Evolutionary conservation across 768 basidiomycete genomes (phyloP), one percentile per base, ranked within the genome.

Genomic region (Psilocybe cyanescens): DNA sequence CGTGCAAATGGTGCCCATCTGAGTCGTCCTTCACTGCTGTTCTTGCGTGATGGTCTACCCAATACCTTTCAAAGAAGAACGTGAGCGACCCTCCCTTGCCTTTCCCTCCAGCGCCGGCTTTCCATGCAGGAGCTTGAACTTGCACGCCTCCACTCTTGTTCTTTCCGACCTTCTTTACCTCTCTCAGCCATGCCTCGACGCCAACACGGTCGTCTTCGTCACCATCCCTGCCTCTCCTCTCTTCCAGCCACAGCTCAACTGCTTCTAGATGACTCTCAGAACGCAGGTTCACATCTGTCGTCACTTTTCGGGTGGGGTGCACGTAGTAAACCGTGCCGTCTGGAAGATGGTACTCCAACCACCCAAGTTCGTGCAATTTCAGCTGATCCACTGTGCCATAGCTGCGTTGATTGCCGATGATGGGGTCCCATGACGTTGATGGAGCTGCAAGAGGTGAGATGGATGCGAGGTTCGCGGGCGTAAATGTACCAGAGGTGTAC

Each of bases 341-440:
- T 1, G 92, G 92, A n/a, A 94, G 83, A 19, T 83, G 78, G 69
- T 90, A 86, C 68, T 89, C 90, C 51, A 84, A 78, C 92, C 92
- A 94, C 3, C 92, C 92, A 17, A 87, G 81, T 11, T 83, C 78
- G 64, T 80, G 80, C 4, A 84, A 75, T 3, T 75, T 73, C 16
- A 75, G 58, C 11, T 61, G 77, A 58, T 24, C 57, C 60, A 60
- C 74, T 14, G 54, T 24, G 17, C 37, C 24, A 45, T 55, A 46
- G 29, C 60, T 45, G 53, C 58, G 62, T 24, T 12, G n/a, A 5
- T 39, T 63, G 33, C 68, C 51, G 48, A 69, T 59, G 47, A 66
- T 72, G 52, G 69, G 64, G 54, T 70, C 64, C 69, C 60, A 67
- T 33, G 54, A 60, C 37, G 64, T 59, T 9, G 71, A 58, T 1